A percentile compares a stretch with the other conserved stretches of the same genome.
These are phyloP conservation scores for Pythium oligandrum DNA, from an alignment of 352 stramenopile species.

Conservation along the genomic window DNA sequence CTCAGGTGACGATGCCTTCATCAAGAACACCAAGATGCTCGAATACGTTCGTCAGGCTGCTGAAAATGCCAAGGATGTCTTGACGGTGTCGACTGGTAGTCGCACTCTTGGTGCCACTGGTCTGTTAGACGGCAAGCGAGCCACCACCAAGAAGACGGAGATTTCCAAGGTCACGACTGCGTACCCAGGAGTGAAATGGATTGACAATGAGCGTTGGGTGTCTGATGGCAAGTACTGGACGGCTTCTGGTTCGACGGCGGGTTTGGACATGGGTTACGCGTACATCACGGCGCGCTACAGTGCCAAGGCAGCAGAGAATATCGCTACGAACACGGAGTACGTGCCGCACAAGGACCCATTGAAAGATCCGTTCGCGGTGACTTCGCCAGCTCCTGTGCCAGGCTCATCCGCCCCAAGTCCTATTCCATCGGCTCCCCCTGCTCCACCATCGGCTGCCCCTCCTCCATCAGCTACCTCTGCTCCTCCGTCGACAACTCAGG, in stretches of 20 bases:
- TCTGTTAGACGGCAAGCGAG: constrained; percentile 32
- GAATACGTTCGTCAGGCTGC: constrained; percentile 29
- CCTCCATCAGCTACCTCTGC: no score
- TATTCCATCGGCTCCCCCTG: no score
- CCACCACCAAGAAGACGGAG: constrained; percentile 61
- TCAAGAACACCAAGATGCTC: constrained; percentile 33
- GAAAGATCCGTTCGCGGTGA: constrained; percentile 52
- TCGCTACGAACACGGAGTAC: constrained; percentile 37
- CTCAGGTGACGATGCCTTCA: constrained; percentile 28
- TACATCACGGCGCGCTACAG: constrained; percentile 34
- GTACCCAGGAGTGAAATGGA: constrained; percentile 38
- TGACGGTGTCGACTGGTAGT: constrained; percentile 58
- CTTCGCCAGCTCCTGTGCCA: no score
- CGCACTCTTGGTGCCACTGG: constrained; percentile 37
- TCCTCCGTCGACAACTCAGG: no score
- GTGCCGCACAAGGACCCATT: constrained; percentile 25
- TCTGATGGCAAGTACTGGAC: constrained; percentile 53
- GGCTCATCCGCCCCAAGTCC: no score
- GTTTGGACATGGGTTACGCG: constrained; percentile 58
- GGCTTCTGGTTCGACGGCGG: constrained; percentile 50
- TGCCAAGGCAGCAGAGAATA: constrained; percentile 17
- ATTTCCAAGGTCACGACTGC: constrained; percentile 29
- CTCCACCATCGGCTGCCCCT: no score
- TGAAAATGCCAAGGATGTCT: constrained; percentile 26
- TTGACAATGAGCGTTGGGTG: constrained; percentile 54